These are phyloP conservation scores for Wickerhamomyces ciferrii DNA, from an alignment of 805 yeast species.

Conservation along the genomic window DNA sequence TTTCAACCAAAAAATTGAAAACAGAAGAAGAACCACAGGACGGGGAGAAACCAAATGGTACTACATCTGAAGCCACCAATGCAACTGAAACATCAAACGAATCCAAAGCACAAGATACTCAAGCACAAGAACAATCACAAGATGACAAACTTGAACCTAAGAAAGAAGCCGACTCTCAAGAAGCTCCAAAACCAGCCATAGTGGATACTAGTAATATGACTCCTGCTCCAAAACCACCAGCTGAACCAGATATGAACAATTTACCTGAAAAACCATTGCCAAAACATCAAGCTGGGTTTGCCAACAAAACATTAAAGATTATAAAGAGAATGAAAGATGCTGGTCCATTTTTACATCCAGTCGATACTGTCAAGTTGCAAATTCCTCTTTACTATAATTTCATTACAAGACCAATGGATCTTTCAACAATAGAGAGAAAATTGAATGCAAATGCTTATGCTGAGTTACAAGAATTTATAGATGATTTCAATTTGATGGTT, in stretches of 20 bases:
- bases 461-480: slow-evolving; percentile 59
- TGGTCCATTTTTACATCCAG: slow-evolving; percentile 83
- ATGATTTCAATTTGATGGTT: slow-evolving; percentile 83
- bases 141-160: slow-evolving; percentile 3
- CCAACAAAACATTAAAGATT: slow-evolving; percentile 73
- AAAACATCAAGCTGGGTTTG: slow-evolving; percentile 78
- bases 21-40: not conserved
- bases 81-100: not conserved
- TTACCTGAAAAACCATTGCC: slow-evolving; percentile 67
- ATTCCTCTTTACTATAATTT: slow-evolving; percentile 87
- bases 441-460: slow-evolving; percentile 66
- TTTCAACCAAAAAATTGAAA: not conserved
- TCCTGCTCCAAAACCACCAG: slow-evolving; percentile 75
- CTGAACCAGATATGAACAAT: slow-evolving; percentile 68
- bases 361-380: slow-evolving; percentile 80
- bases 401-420: slow-evolving; percentile 87
- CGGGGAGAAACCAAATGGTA: not conserved
- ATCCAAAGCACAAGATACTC: not conserved
- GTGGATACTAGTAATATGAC: slow-evolving; percentile 17
- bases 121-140: not conserved
- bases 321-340: slow-evolving; percentile 91
- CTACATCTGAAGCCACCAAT: not conserved
- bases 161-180: slow-evolving; percentile 3
- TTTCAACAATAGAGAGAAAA: slow-evolving; percentile 85
- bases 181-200: not conserved